Percentiles rank a stretch among this genome's conserved stretches.
Evolutionary conservation across 305 asterid genomes (phyloP).

Genomic region (Ajuga reptans): DNA sequence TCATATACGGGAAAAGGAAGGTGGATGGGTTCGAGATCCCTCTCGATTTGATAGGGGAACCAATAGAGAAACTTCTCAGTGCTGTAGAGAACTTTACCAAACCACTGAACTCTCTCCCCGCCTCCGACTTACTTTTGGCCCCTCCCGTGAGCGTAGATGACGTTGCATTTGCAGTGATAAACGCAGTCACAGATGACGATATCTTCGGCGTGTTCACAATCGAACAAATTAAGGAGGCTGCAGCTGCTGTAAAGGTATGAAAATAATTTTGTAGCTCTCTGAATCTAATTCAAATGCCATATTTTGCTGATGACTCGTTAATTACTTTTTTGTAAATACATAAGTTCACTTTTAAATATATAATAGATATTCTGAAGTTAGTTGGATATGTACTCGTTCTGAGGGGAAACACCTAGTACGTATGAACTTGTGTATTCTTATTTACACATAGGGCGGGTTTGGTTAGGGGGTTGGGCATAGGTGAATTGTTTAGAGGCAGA

Average conservation of each 20-base stretch:
- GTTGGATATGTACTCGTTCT: no score
- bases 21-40: slow-evolving; percentile 82
- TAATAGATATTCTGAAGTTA: no score
- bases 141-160: slow-evolving; percentile 88
- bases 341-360: no score
- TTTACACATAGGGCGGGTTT: no score
- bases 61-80: slow-evolving; percentile 55
- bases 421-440: no score
- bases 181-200: slow-evolving; percentile 63
- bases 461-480: no score
- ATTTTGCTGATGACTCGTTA: not conserved
- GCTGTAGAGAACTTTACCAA: slow-evolving; percentile 56
- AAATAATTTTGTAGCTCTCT: not conserved
- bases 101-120: slow-evolving; percentile 79
- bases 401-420: no score
- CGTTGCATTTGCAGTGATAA: slow-evolving; percentile 69
- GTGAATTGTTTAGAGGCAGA: no score
- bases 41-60: slow-evolving; percentile 77
- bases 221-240: slow-evolving; percentile 91
- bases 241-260: slow-evolving; percentile 36
- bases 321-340: no score
- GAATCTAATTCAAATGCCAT: not conserved
- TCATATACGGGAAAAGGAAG: slow-evolving; percentile 85
- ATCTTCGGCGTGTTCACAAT: slow-evolving; percentile 80
- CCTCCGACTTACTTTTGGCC: slow-evolving; percentile 76